These are phyloP conservation scores for Trichodelitschia bisporula DNA, from an alignment of 495 filamentous ascomycete genomes.

Conservation along the genomic window DNA sequence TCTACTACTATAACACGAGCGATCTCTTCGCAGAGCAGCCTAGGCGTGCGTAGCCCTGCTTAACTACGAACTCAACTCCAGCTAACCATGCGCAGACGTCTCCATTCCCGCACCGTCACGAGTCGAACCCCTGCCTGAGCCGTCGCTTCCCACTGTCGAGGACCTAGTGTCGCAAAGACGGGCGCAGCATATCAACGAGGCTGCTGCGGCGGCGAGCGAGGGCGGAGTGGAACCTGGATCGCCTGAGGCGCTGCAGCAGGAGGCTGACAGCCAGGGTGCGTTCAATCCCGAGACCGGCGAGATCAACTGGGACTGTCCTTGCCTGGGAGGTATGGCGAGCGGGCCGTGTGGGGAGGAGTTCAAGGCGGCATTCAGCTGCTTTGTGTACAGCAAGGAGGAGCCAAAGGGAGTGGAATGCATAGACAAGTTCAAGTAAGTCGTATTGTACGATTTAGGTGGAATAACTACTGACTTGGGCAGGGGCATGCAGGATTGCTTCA, in stretches of 20 bases:
- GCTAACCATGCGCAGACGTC: slow-evolving; percentile 3
- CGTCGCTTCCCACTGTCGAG: slow-evolving; percentile 14
- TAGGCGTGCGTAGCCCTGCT: slow-evolving; percentile 28
- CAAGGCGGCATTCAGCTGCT: slow-evolving; percentile 87
- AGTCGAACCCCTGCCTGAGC: slow-evolving; percentile 3
- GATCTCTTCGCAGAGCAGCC: slow-evolving; percentile 66
- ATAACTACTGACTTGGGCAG: slow-evolving; percentile 25
- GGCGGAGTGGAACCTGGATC: slow-evolving; percentile 5
- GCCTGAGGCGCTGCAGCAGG: slow-evolving; percentile 42
- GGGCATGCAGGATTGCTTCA: slow-evolving; percentile 93
- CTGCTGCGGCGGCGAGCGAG: slow-evolving; percentile 3
- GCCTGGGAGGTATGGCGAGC: slow-evolving; percentile 89
- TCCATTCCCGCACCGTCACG: not conserved
- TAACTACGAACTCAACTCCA: not conserved
- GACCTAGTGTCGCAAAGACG: slow-evolving; percentile 10
- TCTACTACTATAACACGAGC: slow-evolving; percentile 89
- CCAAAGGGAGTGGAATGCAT: slow-evolving; percentile 99
- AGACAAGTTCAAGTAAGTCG: slow-evolving; percentile 77
- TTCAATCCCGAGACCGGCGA: slow-evolving; percentile 97
- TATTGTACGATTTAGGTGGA: slow-evolving; percentile 2
- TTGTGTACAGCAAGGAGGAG: slow-evolving; percentile 79
- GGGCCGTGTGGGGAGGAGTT: slow-evolving; percentile 93
- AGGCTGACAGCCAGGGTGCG: slow-evolving; percentile 64
- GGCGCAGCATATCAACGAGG: no score
- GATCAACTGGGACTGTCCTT: slow-evolving; percentile 99